Percentiles rank a stretch among this genome's conserved stretches.
phyloP scores from a whole-genome alignment of 2,329 filamentous ascomycete species.

The Colletotrichum caudatum region DNA sequence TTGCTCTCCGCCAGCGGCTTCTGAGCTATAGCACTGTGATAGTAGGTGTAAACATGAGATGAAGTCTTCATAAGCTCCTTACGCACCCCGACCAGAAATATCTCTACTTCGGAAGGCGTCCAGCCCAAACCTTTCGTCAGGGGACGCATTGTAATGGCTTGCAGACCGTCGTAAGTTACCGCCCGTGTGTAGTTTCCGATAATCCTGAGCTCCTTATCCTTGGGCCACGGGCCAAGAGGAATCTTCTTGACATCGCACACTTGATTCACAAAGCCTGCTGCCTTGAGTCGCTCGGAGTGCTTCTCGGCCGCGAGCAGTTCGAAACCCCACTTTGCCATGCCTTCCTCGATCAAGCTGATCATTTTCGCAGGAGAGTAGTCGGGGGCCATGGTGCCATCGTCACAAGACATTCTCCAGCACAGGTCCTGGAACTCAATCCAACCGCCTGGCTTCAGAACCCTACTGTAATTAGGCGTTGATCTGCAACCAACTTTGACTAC shows the following conservation, averaged over 20 bases:
- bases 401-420: background rate
- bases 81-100: background rate
- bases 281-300: background rate
- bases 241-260: background rate
- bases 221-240: background rate
- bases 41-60: background rate
- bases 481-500: too few relatives aligned
- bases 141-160: background rate
- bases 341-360: background rate
- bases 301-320: background rate
- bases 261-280: background rate
- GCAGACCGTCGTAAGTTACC: background rate
- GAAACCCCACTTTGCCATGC: background rate
- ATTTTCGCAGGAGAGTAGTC: constrained; percentile 15
- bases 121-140: background rate
- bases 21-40: background rate
- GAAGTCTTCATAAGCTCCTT: background rate
- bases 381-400: background rate
- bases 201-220: background rate
- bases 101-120: background rate
- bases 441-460: background rate
- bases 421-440: constrained; percentile 6
- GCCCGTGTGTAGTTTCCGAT: background rate
- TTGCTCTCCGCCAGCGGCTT: background rate
- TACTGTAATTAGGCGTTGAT: background rate